These are phyloP conservation scores for Senecio squalidus DNA, from an alignment of 140 eudicot species.

Conservation along the genomic window DNA sequence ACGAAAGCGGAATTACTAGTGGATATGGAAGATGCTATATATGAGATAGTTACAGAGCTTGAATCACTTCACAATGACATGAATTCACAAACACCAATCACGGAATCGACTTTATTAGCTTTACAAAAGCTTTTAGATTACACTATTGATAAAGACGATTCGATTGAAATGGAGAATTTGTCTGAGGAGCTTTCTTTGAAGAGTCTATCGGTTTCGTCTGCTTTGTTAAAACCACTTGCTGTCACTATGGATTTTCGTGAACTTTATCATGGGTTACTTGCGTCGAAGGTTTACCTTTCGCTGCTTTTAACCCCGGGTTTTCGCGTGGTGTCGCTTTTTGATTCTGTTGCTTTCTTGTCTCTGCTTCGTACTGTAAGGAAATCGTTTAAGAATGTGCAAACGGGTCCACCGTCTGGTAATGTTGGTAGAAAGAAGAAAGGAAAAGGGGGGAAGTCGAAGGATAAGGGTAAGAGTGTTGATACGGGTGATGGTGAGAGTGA, in stretches of 20 bases:
- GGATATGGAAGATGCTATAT: conserved; percentile 53
- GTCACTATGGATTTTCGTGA: conserved; percentile 64
- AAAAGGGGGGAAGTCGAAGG: conserved; percentile 22
- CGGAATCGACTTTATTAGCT: conserved; percentile 42
- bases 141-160: conserved; percentile 39
- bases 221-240: conserved; percentile 41
- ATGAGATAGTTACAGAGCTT: conserved; percentile 49
- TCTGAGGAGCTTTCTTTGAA: conserved; percentile 51
- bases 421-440: conserved; percentile 37
- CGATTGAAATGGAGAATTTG: conserved; percentile 44
- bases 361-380: conserved; percentile 58
- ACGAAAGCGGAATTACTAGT: no score
- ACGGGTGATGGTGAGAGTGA: conserved; percentile 23
- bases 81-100: conserved; percentile 37
- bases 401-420: conserved; percentile 17
- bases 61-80: conserved; percentile 29
- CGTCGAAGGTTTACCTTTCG: conserved; percentile 67
- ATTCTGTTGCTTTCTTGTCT: conserved; percentile 66
- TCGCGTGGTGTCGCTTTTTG: conserved; percentile 76
- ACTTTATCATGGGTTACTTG: conserved; percentile 40
- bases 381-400: conserved; percentile 35
- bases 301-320: conserved; percentile 57
- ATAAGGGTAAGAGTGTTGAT: conserved; percentile 24
- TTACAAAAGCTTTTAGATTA: conserved; percentile 57
- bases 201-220: conserved; percentile 34